These are phyloP conservation scores for Tolypocladium ophioglossoides DNA, from an alignment of 2,329 filamentous ascomycete genomes.

Conservation along the genomic window DNA sequence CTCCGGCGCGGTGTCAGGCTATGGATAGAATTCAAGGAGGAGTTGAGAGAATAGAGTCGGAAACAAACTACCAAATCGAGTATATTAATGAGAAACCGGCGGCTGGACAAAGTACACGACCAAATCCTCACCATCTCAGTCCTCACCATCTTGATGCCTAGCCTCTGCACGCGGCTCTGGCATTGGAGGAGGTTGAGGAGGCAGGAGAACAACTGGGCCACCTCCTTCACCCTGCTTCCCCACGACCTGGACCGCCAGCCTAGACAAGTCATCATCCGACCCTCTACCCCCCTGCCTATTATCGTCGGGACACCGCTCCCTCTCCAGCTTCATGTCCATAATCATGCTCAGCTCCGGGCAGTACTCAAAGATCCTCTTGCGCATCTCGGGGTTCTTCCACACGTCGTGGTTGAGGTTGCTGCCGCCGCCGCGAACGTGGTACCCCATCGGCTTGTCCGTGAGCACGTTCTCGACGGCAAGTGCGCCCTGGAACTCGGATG, in stretches of 20 bases:
- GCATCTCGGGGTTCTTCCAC: constrained; percentile 32
- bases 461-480: constrained; percentile 41
- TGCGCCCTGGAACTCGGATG: constrained; percentile 27
- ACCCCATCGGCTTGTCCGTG: constrained; percentile 42
- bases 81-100: not conserved
- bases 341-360: constrained; percentile 46
- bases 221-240: not conserved
- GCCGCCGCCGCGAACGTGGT: constrained; percentile 37
- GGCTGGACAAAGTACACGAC: not conserved
- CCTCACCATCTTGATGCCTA: not conserved
- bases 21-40: not conserved
- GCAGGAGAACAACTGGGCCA: not conserved
- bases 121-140: not conserved
- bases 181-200: not conserved
- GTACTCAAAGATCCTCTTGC: constrained; percentile 40
- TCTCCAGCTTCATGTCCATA: constrained; percentile 45
- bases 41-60: not conserved
- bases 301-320: constrained; percentile 29
- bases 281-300: constrained; percentile 2
- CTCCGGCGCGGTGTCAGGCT: too few species aligned
- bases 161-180: not conserved
- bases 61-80: not conserved
- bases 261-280: not conserved
- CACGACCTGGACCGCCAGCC: not conserved
- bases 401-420: constrained; percentile 28